Evolutionary conservation across 2,329 filamentous ascomycete species (phyloP).

Genomic region (Rutstroemia sp.): DNA sequence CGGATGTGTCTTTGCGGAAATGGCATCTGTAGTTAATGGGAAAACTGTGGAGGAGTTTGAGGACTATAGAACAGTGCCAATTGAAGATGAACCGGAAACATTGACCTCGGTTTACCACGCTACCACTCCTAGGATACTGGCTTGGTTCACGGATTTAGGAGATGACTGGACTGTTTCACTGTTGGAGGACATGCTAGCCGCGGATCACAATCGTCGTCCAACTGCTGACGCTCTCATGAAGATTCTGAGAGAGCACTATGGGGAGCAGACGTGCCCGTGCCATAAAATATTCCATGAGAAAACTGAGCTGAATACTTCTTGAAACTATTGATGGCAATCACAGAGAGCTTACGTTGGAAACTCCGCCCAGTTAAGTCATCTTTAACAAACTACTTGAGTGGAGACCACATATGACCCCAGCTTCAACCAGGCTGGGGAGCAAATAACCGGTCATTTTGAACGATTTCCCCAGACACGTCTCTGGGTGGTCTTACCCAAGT

Average conservation of each 20-base stretch:
- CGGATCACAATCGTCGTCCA: conserved; percentile 10
- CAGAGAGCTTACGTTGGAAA: too few species aligned
- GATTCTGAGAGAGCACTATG: background rate
- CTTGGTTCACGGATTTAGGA: conserved; percentile 12
- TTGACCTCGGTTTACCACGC: conserved; percentile 15
- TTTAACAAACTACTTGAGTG: too few species aligned
- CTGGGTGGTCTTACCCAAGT: too few species aligned
- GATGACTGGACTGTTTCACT: conserved; percentile 7
- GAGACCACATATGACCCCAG: too few species aligned
- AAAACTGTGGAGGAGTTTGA: conserved; percentile 14
- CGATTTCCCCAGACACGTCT: too few species aligned
- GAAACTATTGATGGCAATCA: too few species aligned
- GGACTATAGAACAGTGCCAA: conserved; percentile 14
- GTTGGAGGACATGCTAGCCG: conserved; percentile 7
- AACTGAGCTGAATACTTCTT: too few species aligned
- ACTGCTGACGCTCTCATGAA: conserved; percentile 5
- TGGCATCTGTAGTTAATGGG: conserved; percentile 11
- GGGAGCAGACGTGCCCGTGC: background rate
- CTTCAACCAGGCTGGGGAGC: too few species aligned
- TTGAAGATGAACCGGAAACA: conserved; percentile 11
- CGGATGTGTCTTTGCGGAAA: conserved; percentile 16
- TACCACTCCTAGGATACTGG: conserved; percentile 12
- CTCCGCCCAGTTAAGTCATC: too few species aligned
- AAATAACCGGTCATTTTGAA: too few species aligned
- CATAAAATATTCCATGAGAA: background rate